phyloP scores from a whole-genome alignment of 768 basidiomycete species.

The Leucocoprinus leucothites region DNA sequence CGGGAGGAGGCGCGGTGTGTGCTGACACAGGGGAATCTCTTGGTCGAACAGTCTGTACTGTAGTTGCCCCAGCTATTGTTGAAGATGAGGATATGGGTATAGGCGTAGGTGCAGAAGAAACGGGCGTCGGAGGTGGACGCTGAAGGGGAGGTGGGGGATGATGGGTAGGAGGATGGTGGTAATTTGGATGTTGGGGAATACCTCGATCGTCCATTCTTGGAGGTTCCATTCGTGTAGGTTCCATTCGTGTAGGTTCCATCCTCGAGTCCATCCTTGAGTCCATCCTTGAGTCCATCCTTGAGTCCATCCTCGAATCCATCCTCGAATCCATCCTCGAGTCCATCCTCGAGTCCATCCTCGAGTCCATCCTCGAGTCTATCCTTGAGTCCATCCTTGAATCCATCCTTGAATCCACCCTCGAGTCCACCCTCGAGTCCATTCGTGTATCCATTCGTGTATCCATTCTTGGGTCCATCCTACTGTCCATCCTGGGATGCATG shows the following conservation, averaged over 20 bases:
- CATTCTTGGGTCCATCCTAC: too few relatives aligned
- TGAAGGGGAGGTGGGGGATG: constrained; percentile 8
- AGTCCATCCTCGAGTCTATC: too few relatives aligned
- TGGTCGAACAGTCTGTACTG: constrained; percentile 4
- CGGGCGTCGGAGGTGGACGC: constrained; percentile 8
- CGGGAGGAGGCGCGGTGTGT: constrained; percentile 21
- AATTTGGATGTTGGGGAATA: constrained; percentile 3
- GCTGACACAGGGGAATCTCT: constrained; percentile 9
- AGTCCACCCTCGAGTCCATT: too few relatives aligned
- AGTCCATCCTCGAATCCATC: constrained; percentile 2
- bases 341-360: too few relatives aligned
- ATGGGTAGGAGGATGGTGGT: constrained; percentile 2
- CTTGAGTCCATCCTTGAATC: too few relatives aligned
- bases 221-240: constrained; percentile 3
- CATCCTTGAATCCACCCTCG: too few relatives aligned
- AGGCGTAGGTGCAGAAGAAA: constrained; percentile 10
- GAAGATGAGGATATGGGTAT: constrained; percentile 11
- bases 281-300: constrained; percentile 4
- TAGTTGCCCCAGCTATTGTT: constrained; percentile 13
- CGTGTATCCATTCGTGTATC: too few relatives aligned
- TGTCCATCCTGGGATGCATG: not conserved
- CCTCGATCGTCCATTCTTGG: constrained; percentile 4
- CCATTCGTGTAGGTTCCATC: constrained; percentile 1
- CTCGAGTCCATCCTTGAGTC: constrained; percentile 1
- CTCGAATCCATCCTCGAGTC: too few relatives aligned